Base-by-base conservation (phyloP, 202 grass and related monocot species). In the Carex arenaria region DNA sequence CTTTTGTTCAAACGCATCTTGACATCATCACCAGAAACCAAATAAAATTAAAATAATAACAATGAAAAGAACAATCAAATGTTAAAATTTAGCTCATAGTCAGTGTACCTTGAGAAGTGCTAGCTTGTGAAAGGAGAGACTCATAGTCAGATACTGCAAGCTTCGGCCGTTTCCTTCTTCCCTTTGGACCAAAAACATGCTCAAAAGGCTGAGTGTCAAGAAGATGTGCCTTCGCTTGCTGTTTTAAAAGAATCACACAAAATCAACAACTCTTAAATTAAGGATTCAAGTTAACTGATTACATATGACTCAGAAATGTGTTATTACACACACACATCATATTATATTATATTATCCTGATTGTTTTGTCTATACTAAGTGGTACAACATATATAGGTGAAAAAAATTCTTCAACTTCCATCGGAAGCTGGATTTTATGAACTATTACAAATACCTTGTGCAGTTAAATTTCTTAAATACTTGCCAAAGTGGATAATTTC, bases 161-260 rank as follows among this genome's bases (percentile, higher is more conserved):
- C 78, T 87, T 98, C 13, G 95, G 92, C 10, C 89, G 86, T 82
- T 95, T 98, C 84, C 95, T 89, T 80, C 93, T 98, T 12, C 89
- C 89, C 84, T 98, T 98, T 20, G 95, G 95, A 60, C 95, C 95
- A 88, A 98, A 98, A 69, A 89, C 93, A 90, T 95, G 89, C 42
- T 88, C 83, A 92, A 98, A 98, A 65, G 93, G 87, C 69, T 98
- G 83, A 19, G 84, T 85, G 19, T 98, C 93, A 90, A 98, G 93
- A 84, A 98, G 88, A 88, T 95, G 95, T 17, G 95, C 88, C 67
- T 86, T 95, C 5, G 93, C 91, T 90, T 95, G 90, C 95, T 98
- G 88, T 83, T 91, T 75, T n/a, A 86, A 88, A 31, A 63, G 61
- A 77, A 17, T 87, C 17, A 82, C 82, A 57, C 54, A 51, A 88